phyloP scores from a whole-genome alignment of 2,329 filamentous ascomycete species.

The Fusarium sp. region DNA sequence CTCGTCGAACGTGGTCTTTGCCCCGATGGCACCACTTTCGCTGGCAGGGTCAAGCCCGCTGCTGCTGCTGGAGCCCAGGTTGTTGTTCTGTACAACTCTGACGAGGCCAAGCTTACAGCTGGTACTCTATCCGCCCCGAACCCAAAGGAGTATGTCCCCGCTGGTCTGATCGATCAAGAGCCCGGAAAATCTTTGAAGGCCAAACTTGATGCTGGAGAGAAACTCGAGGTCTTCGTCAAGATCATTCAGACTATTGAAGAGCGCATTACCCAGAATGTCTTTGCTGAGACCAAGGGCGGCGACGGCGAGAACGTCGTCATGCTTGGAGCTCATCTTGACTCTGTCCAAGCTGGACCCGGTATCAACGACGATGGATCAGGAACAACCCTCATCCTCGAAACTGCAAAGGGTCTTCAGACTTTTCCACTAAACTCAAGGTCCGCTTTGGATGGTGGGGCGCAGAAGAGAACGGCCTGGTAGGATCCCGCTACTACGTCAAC shows the following conservation, averaged over 20 bases:
- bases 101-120: slow-evolving; percentile 45
- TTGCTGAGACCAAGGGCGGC: slow-evolving; percentile 58
- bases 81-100: slow-evolving; percentile 48
- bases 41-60: slow-evolving; percentile 46
- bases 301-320: slow-evolving; percentile 56
- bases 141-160: slow-evolving; percentile 44
- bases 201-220: slow-evolving; percentile 48
- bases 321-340: slow-evolving; percentile 58
- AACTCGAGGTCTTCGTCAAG: slow-evolving; percentile 50
- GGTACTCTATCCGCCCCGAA: slow-evolving; percentile 43
- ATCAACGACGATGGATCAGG: slow-evolving; percentile 61
- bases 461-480: slow-evolving; percentile 56
- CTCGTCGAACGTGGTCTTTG: slow-evolving; percentile 48
- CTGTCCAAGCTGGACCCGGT: slow-evolving; percentile 56
- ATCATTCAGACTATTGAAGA: slow-evolving; percentile 51
- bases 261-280: slow-evolving; percentile 56
- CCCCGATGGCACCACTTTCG: slow-evolving; percentile 47
- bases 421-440: slow-evolving; percentile 51
- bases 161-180: slow-evolving; percentile 47
- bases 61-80: slow-evolving; percentile 46
- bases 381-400: slow-evolving; percentile 53
- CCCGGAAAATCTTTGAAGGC: slow-evolving; percentile 44
- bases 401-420: slow-evolving; percentile 53
- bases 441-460: slow-evolving; percentile 60
- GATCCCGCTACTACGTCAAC: slow-evolving; percentile 51